phyloP scores from a whole-genome alignment of 1,284 basidiomycete species.

The Marasmius sp. region DNA sequence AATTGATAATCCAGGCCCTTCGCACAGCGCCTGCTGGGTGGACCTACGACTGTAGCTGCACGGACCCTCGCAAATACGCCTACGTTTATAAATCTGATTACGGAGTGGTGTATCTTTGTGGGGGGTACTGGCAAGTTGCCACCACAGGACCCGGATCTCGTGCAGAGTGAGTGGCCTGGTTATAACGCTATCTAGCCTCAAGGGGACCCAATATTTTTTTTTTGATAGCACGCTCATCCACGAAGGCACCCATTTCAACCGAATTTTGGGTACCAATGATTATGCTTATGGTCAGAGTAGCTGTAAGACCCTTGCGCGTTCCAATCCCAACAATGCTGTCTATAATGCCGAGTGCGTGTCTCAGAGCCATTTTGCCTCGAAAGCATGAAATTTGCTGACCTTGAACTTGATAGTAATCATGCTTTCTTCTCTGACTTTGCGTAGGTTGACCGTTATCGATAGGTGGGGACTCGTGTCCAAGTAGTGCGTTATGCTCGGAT shows the following conservation, averaged over 20 bases:
- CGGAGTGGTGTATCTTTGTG: constrained; percentile 3
- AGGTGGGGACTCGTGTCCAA: too few species aligned
- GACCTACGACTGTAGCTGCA: constrained; percentile 11
- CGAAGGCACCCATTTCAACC: constrained; percentile 10
- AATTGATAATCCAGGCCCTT: neutral
- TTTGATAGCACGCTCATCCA: constrained; percentile 8
- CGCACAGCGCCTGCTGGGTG: neutral
- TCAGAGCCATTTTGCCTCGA: neutral
- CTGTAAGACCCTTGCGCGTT: constrained; percentile 6
- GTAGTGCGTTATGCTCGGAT: too few species aligned
- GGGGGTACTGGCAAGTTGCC: neutral
- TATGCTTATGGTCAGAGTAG: constrained; percentile 4
- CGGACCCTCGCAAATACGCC: constrained; percentile 12
- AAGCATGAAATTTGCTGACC: neutral
- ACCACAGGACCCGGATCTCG: neutral
- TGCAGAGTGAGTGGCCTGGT: neutral
- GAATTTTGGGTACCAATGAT: constrained; percentile 11
- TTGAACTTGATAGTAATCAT: constrained; percentile 8
- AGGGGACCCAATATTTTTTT: too few species aligned
- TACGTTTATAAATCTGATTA: constrained; percentile 19
- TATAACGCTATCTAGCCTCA: too few species aligned
- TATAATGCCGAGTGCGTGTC: constrained; percentile 11
- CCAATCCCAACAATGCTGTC: constrained; percentile 7
- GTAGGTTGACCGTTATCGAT: neutral
- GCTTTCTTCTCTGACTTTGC: constrained; percentile 13